Evolutionary conservation across 1,284 basidiomycete species (phyloP), one percentile per base, ranked within the genome.

Genomic region (Tetrapyrgos nigripes): DNA sequence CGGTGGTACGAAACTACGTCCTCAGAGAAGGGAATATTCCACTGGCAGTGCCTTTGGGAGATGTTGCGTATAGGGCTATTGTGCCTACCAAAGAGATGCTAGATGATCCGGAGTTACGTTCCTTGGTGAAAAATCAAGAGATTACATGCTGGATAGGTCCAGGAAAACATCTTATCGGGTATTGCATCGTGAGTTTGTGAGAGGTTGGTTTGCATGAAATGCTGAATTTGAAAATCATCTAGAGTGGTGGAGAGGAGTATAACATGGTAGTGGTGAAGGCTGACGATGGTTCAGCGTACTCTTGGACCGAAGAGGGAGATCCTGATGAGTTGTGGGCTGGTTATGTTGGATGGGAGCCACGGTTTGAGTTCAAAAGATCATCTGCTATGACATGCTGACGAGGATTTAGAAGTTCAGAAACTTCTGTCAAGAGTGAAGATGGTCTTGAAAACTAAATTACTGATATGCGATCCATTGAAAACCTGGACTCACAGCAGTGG

Each of bases 31-130:
- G 70, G 0, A 76, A 81, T 59, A 62, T 66, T n/a, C 72, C 80
- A 19, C 19, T 23, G 9, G 27, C 17, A 0, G 70, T 66, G 8
- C 72, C 82, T 8, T 86, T 85, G 0, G 85, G 84, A 1, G 85
- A 87, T 64, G 81, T 83, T 1, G 84, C 82, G 1, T 87, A 86
- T 64, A 76, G 85, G 40, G 82, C 81, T 6, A 73, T 82, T n/a
- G 75, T 87, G 27, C 78, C 81, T 3, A 76, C 82, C 0, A 70
- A 73, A 5, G 62, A 74, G 9, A 73, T 88, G 67, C 57, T 79
- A 14, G 64, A 72, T 5, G 83, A 87, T 59, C 83, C 82, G 0
- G 82, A 85, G 2, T 68, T 87, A 37, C 43, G 65, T 60, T 3
- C 49, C 1, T 67, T 83, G 6, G 70, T 82, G 1, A 71, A 77